Percentiles rank a stretch among this genome's conserved stretches.
Evolutionary conservation across 306 rosid genomes (phyloP).

Genomic region (Boehmeria nivea): DNA sequence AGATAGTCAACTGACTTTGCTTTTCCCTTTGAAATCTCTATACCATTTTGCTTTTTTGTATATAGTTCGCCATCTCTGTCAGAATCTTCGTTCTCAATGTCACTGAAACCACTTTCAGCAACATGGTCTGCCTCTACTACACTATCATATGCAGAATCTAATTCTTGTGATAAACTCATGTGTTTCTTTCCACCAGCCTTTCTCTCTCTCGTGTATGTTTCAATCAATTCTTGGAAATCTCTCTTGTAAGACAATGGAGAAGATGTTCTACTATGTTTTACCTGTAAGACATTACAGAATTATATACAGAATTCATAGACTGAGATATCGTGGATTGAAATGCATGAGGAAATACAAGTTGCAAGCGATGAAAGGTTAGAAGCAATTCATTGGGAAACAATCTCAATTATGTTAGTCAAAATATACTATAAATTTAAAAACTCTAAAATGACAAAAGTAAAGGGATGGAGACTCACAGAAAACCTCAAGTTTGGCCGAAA

Average conservation of each 20-base stretch:
- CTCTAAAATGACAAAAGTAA: neutral
- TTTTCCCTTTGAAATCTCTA: conserved; percentile 36
- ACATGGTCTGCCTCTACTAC: conserved; percentile 34
- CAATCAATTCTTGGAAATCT: conserved; percentile 63
- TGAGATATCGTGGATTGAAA: too few relatives aligned
- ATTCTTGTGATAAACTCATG: conserved; percentile 27
- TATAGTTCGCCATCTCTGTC: conserved; percentile 26
- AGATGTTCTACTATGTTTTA: conserved; percentile 68
- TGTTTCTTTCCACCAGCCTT: conserved; percentile 37
- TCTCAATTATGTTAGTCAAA: too few relatives aligned
- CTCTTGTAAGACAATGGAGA: conserved; percentile 54
- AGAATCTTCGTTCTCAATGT: conserved; percentile 31
- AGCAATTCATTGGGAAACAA: too few relatives aligned
- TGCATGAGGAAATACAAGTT: too few relatives aligned
- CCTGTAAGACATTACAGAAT: conserved; percentile 48
- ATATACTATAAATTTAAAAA: too few relatives aligned
- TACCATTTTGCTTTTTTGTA: conserved; percentile 29
- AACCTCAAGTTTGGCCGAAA: conserved; percentile 74
- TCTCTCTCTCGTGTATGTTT: conserved; percentile 41
- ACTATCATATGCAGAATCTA: conserved; percentile 24
- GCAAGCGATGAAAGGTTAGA: too few relatives aligned
- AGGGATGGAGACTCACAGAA: conserved; percentile 42
- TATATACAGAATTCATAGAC: neutral
- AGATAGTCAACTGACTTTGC: conserved; percentile 68
- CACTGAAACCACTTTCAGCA: conserved; percentile 37